Evolutionary conservation across 2,329 filamentous ascomycete species (phyloP).

Genomic region (Penicillium carneum): DNA sequence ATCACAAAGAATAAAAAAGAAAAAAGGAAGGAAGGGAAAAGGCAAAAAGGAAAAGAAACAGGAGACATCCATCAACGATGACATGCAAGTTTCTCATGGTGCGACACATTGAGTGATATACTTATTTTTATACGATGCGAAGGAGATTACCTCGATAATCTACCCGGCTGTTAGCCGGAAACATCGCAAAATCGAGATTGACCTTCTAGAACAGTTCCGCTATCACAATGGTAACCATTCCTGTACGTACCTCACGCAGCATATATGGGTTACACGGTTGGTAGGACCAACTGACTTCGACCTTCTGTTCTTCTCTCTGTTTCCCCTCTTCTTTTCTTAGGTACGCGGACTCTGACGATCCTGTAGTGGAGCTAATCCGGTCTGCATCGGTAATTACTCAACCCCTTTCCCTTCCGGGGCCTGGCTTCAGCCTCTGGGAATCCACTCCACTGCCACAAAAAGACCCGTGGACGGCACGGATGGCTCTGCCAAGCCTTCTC

Average conservation of each 20-base stretch:
- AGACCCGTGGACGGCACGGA: constrained; percentile 22
- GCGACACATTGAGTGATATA: constrained; percentile 24
- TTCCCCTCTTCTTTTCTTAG: not conserved
- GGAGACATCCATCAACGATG: constrained; percentile 15
- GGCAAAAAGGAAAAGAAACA: not conserved
- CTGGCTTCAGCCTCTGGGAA: constrained; percentile 31
- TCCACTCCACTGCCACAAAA: constrained; percentile 28
- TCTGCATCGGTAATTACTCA: constrained; percentile 33
- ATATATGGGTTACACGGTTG: constrained; percentile 7
- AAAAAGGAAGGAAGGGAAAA: not conserved
- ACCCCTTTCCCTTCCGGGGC: constrained; percentile 28
- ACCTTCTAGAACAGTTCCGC: constrained; percentile 46
- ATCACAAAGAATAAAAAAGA: not conserved
- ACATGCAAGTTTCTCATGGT: constrained; percentile 23
- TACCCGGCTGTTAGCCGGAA: constrained; percentile 33
- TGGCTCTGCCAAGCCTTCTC: constrained; percentile 35
- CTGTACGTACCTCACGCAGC: not conserved
- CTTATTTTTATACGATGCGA: constrained; percentile 7
- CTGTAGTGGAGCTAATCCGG: constrained; percentile 13
- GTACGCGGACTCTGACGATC: not conserved
- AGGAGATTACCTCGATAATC: constrained; percentile 30
- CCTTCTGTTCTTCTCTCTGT: not conserved
- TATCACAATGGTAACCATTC: constrained; percentile 5
- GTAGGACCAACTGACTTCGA: constrained; percentile 1
- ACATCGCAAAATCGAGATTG: constrained; percentile 37